These are phyloP conservation scores for Salix suchowensis DNA, from an alignment of 345 rosid species.

Conservation along the genomic window DNA sequence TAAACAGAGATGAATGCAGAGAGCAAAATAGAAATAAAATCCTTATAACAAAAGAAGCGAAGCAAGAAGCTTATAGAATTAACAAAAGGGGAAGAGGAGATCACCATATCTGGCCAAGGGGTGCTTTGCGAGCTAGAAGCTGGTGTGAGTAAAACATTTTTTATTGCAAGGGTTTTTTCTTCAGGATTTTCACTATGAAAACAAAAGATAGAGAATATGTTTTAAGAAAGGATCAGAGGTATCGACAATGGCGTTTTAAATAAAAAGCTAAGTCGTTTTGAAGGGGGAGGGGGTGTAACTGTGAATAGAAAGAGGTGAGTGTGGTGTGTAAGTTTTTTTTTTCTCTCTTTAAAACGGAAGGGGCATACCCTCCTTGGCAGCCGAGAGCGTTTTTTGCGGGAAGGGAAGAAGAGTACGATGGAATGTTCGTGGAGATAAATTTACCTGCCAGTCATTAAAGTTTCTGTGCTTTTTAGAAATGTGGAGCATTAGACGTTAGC, in stretches of 20 bases:
- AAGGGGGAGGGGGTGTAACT: too few species aligned
- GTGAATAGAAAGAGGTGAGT: too few species aligned
- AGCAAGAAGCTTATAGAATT: not conserved
- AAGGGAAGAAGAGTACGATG: not conserved
- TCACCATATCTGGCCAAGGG: slow-evolving; percentile 96
- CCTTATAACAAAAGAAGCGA: not conserved
- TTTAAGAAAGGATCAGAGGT: too few species aligned
- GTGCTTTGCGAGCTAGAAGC: slow-evolving; percentile 93
- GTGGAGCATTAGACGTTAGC: too few species aligned
- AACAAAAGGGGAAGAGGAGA: not conserved
- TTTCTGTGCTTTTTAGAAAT: not conserved
- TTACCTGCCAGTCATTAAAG: not conserved
- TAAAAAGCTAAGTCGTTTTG: too few species aligned
- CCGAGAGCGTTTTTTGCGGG: not conserved
- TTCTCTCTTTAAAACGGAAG: not conserved
- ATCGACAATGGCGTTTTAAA: too few species aligned
- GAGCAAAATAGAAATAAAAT: not conserved
- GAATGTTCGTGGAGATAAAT: not conserved
- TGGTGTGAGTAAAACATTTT: slow-evolving; percentile 91
- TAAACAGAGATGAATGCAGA: too few species aligned
- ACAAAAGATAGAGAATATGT: too few species aligned
- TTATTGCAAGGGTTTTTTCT: not conserved
- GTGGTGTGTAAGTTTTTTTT: too few species aligned
- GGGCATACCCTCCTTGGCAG: slow-evolving; percentile 2
- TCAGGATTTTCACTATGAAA: not conserved